Evolutionary conservation across 73 alveolate genomes (phyloP).

Genomic region (Stentor coeruleus): DNA sequence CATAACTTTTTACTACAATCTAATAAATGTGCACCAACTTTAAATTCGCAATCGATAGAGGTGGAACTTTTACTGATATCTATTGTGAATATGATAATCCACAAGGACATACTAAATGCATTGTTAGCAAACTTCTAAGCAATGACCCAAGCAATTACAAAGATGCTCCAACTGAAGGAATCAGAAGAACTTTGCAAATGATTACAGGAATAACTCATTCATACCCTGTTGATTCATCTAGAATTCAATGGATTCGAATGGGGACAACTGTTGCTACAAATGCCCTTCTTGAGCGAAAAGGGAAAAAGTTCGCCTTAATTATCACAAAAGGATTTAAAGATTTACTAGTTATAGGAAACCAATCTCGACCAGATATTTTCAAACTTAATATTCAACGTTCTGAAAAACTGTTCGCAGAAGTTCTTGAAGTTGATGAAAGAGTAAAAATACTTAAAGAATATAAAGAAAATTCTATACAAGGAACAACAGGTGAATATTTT

Average conservation of each 20-base stretch:
- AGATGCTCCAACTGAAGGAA: constrained; percentile 87
- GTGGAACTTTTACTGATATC: constrained; percentile 87
- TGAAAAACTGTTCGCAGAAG: constrained; percentile 60
- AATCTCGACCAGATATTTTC: constrained; percentile 72
- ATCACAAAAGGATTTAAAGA: constrained; percentile 81
- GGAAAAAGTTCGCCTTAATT: constrained; percentile 66
- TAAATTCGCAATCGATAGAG: constrained; percentile 73
- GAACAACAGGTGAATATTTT: constrained; percentile 54
- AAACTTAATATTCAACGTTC: constrained; percentile 57
- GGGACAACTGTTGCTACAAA: constrained; percentile 93
- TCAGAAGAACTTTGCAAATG: constrained; percentile 52
- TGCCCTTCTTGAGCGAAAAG: constrained; percentile 87
- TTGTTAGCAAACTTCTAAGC: constrained; percentile 55
- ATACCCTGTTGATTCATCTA: constrained; percentile 47
- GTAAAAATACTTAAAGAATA: constrained; percentile 40
- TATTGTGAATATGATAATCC: constrained; percentile 44
- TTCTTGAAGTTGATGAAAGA: constrained; percentile 70
- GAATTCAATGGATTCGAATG: constrained; percentile 58
- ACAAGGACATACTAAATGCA: constrained; percentile 14
- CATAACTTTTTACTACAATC: no score
- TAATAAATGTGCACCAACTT: constrained; percentile 23
- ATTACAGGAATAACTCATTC: constrained; percentile 26
- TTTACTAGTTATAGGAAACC: constrained; percentile 64
- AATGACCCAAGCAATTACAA: constrained; percentile 60
- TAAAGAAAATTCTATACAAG: constrained; percentile 27